phyloP scores from a whole-genome alignment of 2,329 filamentous ascomycete genomes.

The Byssothecium circinans region DNA sequence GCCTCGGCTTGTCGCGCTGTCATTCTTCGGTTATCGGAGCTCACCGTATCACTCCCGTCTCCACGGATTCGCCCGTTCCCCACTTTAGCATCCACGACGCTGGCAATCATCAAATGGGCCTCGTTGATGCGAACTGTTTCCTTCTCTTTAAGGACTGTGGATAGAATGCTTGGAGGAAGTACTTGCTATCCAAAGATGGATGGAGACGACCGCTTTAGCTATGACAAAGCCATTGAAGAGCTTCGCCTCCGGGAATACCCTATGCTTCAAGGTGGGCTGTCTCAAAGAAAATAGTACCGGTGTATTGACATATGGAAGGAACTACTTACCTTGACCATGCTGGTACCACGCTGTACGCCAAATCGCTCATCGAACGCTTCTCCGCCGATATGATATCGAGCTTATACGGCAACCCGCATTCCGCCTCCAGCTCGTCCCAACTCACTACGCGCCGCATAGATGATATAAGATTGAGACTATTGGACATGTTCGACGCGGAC shows the following conservation, averaged over 20 bases:
- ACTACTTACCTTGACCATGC: conserved; percentile 90
- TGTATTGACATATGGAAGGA: conserved; percentile 52
- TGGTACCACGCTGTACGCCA: conserved; percentile 82
- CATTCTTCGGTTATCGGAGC: conserved; percentile 25
- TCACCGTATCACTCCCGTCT: conserved; percentile 23
- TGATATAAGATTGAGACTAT: conserved; percentile 68
- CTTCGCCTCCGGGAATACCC: conserved; percentile 66
- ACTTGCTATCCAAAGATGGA: conserved; percentile 25
- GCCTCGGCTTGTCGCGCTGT: conserved; percentile 1
- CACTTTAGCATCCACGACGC: conserved; percentile 34
- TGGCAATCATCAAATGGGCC: conserved; percentile 30
- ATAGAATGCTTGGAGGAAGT: conserved; percentile 11
- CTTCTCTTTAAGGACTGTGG: conserved; percentile 26
- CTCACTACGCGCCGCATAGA: conserved; percentile 74
- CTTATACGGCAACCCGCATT: conserved; percentile 91
- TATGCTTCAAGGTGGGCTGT: conserved; percentile 64
- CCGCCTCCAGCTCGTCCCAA: conserved; percentile 79
- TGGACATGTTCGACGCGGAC: conserved; percentile 79
- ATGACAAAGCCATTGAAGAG: conserved; percentile 62
- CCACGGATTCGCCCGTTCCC: conserved; percentile 39
- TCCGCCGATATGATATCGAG: conserved; percentile 75
- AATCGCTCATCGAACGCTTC: conserved; percentile 78
- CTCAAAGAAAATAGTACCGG: not conserved
- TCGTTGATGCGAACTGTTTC: conserved; percentile 9
- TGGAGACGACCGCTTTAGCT: conserved; percentile 40